Evolutionary conservation across 2,329 filamentous ascomycete species (phyloP).

Genomic region (Neoascochyta sp.): DNA sequence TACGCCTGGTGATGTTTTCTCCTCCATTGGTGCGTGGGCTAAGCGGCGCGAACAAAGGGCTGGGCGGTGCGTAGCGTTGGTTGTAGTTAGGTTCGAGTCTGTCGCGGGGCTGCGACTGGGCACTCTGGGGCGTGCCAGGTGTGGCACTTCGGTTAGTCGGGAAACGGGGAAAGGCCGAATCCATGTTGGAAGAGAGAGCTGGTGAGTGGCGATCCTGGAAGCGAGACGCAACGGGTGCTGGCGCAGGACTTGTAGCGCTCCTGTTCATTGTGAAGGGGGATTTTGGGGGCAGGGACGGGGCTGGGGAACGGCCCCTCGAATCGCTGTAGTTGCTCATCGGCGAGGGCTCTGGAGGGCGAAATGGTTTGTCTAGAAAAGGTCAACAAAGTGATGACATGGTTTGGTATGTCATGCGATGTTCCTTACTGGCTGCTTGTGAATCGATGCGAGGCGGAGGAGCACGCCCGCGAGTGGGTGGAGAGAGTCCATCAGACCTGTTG

Average conservation of each 20-base stretch:
- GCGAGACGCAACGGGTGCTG: conserved; percentile 31
- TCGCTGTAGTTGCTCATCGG: conserved; percentile 29
- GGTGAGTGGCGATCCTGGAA: no score
- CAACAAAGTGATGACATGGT: no score
- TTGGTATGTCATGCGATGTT: neutral
- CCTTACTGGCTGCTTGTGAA: conserved; percentile 56
- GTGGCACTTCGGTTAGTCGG: conserved; percentile 39
- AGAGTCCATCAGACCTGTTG: conserved; percentile 20
- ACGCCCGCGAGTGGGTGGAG: conserved; percentile 45
- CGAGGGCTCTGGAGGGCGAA: conserved; percentile 23
- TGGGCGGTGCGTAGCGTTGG: conserved; percentile 32
- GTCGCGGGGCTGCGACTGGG: conserved; percentile 19
- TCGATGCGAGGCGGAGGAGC: conserved; percentile 56
- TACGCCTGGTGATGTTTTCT: conserved; percentile 54
- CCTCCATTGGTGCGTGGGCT: conserved; percentile 47
- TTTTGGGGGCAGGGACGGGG: conserved; percentile 19
- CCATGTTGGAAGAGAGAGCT: conserved; percentile 38
- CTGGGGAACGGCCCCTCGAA: conserved; percentile 21
- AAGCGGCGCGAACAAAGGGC: conserved; percentile 45
- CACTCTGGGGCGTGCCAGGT: conserved; percentile 20
- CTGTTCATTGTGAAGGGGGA: conserved; percentile 31
- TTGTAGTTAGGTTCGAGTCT: conserved; percentile 22
- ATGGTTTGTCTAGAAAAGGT: conserved; percentile 41
- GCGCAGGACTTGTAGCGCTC: conserved; percentile 34
- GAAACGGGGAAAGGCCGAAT: conserved; percentile 54